Evolutionary conservation across 2,329 filamentous ascomycete genomes (phyloP).

Genomic region (Fusarium coicis): DNA sequence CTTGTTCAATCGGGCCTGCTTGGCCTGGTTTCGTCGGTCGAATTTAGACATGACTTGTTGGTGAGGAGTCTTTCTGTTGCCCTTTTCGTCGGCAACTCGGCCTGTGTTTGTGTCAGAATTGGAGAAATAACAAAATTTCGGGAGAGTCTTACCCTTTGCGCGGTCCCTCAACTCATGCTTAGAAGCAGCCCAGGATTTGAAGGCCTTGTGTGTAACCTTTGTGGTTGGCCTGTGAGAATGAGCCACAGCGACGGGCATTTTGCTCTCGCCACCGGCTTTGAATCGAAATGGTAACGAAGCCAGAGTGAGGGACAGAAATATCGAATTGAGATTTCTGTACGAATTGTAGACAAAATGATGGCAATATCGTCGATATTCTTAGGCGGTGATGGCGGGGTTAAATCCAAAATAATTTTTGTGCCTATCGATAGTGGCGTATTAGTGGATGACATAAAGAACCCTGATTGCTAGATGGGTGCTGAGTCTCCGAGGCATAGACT

Average conservation of each 20-base stretch:
- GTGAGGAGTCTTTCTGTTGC: constrained; percentile 85
- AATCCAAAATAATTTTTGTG: constrained; percentile 53
- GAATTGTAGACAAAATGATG: constrained; percentile 33
- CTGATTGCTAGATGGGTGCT: not conserved
- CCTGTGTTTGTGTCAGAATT: constrained; percentile 59
- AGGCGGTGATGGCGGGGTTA: constrained; percentile 51
- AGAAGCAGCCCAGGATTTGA: constrained; percentile 90
- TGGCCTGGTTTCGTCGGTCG: constrained; percentile 92
- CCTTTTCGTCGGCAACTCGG: constrained; percentile 79
- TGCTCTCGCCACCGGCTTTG: constrained; percentile 80
- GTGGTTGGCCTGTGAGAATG: constrained; percentile 95
- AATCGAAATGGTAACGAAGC: constrained; percentile 85
- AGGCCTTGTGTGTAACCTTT: constrained; percentile 87
- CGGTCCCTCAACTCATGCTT: constrained; percentile 88
- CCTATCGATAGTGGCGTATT: constrained; percentile 49
- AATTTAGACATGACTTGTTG: constrained; percentile 98
- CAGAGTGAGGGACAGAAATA: constrained; percentile 57
- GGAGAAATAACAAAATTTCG: not conserved
- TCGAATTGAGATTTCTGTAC: constrained; percentile 4
- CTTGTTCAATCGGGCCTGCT: constrained; percentile 87
- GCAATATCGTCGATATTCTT: constrained; percentile 43
- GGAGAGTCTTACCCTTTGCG: constrained; percentile 75
- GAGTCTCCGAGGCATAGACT: not conserved
- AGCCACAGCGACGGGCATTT: constrained; percentile 76
- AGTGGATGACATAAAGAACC: constrained; percentile 5